These are phyloP conservation scores for Saraca asoca DNA, from an alignment of 331 rosid genomes.

Conservation along the genomic window DNA sequence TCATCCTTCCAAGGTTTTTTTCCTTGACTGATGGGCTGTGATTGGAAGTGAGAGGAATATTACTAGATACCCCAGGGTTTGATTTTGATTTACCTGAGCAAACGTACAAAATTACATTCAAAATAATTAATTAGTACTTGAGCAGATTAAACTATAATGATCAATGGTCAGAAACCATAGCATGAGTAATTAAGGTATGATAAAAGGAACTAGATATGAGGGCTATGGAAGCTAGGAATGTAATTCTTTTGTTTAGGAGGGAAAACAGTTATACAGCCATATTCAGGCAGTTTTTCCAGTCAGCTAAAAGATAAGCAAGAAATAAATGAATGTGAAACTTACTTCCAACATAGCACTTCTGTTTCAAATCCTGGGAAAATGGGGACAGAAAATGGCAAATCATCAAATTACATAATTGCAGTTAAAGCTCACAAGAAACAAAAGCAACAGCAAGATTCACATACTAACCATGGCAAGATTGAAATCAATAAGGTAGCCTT, in stretches of 20 bases:
- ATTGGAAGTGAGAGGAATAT: constrained; percentile 41
- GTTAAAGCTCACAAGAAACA: constrained; percentile 15
- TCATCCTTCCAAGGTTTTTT: constrained; percentile 39
- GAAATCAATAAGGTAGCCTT: constrained; percentile 77
- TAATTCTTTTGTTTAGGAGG: constrained; percentile 5
- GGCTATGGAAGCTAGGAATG: constrained; percentile 24
- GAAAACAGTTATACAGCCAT: not conserved
- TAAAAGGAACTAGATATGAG: not conserved
- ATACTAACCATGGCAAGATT: constrained; percentile 70
- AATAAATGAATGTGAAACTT: constrained; percentile 39
- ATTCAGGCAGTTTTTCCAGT: constrained; percentile 26
- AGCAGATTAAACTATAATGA: constrained; percentile 4
- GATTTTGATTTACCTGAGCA: constrained; percentile 56
- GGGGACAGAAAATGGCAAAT: constrained; percentile 24
- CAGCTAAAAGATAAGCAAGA: constrained; percentile 22
- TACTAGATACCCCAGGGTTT: constrained; percentile 36
- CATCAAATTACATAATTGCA: constrained; percentile 19
- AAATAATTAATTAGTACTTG: constrained; percentile 10
- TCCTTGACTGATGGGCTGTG: constrained; percentile 40
- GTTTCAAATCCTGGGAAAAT: constrained; percentile 53
- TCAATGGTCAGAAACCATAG: not conserved
- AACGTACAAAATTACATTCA: constrained; percentile 19
- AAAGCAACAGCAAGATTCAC: constrained; percentile 29
- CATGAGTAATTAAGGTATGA: constrained; percentile 17
- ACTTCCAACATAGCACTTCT: constrained; percentile 56